Conservation (phyloP, 495 filamentous ascomycete species). For the Podospora anserina region DNA sequence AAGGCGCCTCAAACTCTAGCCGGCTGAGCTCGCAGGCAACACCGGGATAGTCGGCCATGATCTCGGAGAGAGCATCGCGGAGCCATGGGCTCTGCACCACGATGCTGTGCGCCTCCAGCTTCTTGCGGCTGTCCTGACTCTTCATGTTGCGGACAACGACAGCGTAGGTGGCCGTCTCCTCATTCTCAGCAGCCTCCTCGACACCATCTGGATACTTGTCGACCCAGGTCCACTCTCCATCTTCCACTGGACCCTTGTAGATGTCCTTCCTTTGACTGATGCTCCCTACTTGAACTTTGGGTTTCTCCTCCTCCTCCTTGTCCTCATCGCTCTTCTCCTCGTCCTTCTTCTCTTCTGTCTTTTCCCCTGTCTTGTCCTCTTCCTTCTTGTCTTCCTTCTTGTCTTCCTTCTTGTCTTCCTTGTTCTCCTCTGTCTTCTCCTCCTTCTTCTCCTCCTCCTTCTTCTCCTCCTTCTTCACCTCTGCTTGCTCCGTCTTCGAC, state of each 20-base stretch:
- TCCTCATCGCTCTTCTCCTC: slow-evolving; percentile 15
- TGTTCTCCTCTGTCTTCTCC: slow-evolving; percentile 10
- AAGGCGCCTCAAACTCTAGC: slow-evolving; percentile 58
- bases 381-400: slow-evolving; percentile 8
- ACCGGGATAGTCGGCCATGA: slow-evolving; percentile 62
- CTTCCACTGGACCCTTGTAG: slow-evolving; percentile 36
- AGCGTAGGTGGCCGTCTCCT: slow-evolving; percentile 36
- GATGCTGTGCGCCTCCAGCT: slow-evolving; percentile 59
- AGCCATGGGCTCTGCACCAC: slow-evolving; percentile 63
- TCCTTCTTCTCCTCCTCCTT: slow-evolving; percentile 4
- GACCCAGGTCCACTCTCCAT: slow-evolving; percentile 40
- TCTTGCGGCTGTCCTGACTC: slow-evolving; percentile 54
- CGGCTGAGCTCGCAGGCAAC: slow-evolving; percentile 58
- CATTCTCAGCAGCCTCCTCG: slow-evolving; percentile 38
- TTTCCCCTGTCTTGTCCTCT: slow-evolving; percentile 8
- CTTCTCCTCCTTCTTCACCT: slow-evolving; percentile 11
- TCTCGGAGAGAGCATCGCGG: slow-evolving; percentile 53
- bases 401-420: slow-evolving; percentile 7
- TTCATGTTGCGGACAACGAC: slow-evolving; percentile 36
- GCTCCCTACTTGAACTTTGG: slow-evolving; percentile 29
- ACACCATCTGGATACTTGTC: slow-evolving; percentile 39
- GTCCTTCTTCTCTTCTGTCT: slow-evolving; percentile 11
- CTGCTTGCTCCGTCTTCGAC: slow-evolving; percentile 8
- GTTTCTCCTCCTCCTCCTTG: slow-evolving; percentile 19
- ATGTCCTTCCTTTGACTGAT: slow-evolving; percentile 38